A percentile compares a stretch with the other conserved stretches of the same genome.
Evolutionary conservation across 2,329 filamentous ascomycete genomes (phyloP).

Genomic region (Ophiostoma quercus): DNA sequence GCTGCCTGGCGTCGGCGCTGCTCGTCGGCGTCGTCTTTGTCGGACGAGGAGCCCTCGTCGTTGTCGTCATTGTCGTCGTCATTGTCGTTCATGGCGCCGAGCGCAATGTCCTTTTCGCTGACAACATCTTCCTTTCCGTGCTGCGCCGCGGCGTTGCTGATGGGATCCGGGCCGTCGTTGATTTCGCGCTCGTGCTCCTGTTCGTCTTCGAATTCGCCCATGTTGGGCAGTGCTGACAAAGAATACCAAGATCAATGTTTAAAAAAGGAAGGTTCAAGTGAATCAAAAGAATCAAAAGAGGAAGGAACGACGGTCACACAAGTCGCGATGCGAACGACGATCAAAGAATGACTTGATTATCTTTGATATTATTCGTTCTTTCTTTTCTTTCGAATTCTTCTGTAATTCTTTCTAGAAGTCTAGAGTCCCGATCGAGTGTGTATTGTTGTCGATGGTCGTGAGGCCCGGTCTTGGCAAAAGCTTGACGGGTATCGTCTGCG

Average conservation of each 20-base stretch:
- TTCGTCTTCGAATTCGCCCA: conserved; percentile 25
- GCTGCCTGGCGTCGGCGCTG: not conserved
- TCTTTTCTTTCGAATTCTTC: not conserved
- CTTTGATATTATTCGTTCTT: not conserved
- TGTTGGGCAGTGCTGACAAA: conserved; percentile 16
- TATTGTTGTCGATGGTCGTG: not conserved
- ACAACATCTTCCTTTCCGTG: conserved; percentile 24
- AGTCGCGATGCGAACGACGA: not conserved
- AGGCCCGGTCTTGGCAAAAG: conserved; percentile 16
- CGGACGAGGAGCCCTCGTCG: conserved; percentile 30
- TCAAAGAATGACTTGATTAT: not conserved
- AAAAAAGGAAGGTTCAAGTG: not conserved
- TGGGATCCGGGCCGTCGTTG: conserved; percentile 26
- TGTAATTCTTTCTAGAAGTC: not conserved
- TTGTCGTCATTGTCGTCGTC: conserved; percentile 30
- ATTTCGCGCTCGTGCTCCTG: conserved; percentile 27
- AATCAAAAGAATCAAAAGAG: not conserved
- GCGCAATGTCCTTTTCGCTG: conserved; percentile 26
- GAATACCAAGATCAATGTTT: too few species aligned
- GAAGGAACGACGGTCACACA: not conserved
- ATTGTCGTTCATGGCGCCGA: conserved; percentile 36
- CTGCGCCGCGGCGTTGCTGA: conserved; percentile 20
- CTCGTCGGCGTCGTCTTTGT: conserved; percentile 29
- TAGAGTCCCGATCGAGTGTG: not conserved
- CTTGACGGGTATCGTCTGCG: conserved; percentile 1